These are phyloP conservation scores for Sanghuangporus sanghuang DNA, from an alignment of 1,284 basidiomycete genomes.

Conservation along the genomic window DNA sequence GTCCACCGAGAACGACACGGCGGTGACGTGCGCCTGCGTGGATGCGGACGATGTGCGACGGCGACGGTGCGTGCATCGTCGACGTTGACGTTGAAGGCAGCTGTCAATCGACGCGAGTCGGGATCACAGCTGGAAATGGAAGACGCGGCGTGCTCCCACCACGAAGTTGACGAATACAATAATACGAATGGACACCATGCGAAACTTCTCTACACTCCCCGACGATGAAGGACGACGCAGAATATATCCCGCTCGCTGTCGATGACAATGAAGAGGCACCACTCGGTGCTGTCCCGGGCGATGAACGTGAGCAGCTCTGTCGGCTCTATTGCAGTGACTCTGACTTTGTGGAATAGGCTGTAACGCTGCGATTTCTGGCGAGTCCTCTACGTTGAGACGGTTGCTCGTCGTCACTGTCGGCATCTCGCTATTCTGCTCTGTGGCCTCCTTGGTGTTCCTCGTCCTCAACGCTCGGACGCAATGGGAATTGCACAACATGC, in stretches of 20 bases:
- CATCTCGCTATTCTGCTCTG: conserved; percentile 2
- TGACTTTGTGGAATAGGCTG: neutral
- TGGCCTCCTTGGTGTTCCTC: conserved; percentile 6
- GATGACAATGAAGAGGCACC: neutral
- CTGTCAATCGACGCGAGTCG: neutral
- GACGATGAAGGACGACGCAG: neutral
- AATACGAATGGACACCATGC: neutral
- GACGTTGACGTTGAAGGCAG: neutral
- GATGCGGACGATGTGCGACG: conserved; percentile 35
- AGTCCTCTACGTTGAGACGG: neutral
- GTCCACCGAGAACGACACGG: conserved; percentile 45
- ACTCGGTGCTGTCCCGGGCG: neutral
- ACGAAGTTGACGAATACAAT: neutral
- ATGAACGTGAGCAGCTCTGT: conserved; percentile 51
- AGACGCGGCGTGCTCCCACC: neutral
- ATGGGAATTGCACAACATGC: conserved; percentile 10
- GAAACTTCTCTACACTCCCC: neutral
- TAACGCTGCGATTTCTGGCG: neutral
- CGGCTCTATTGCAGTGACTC: conserved; percentile 61
- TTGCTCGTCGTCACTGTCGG: neutral
- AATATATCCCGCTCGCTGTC: conserved; percentile 7
- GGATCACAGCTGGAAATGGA: neutral
- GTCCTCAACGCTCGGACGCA: conserved; percentile 4
- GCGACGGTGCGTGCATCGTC: conserved; percentile 13
- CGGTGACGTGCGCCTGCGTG: conserved; percentile 36